Evolutionary conservation across 139 green algal species (phyloP).

Genomic region (Trebouxia sp.): DNA sequence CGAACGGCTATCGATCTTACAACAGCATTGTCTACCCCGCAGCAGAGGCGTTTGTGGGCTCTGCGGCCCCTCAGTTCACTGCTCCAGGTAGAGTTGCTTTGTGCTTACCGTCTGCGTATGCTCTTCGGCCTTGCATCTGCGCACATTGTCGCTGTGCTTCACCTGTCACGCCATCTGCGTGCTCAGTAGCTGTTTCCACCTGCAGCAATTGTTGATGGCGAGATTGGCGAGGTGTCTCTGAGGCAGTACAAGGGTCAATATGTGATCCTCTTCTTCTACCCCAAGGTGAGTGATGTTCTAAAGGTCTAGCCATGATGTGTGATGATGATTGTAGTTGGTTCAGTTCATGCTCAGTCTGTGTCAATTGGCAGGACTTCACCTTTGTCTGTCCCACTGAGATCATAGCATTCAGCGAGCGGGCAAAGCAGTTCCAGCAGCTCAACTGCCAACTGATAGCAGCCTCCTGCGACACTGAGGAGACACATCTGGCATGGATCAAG

Average conservation of each 20-base stretch:
- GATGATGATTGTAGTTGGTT: neutral
- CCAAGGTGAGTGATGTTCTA: slow-evolving; percentile 28
- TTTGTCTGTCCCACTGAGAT: slow-evolving; percentile 68
- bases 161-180: too few species aligned
- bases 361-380: slow-evolving; percentile 60
- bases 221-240: slow-evolving; percentile 61
- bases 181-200: too few species aligned
- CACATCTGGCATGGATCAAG: slow-evolving; percentile 84
- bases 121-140: too few species aligned
- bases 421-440: slow-evolving; percentile 81
- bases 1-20: slow-evolving; percentile 3
- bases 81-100: slow-evolving; percentile 50
- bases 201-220: slow-evolving; percentile 69
- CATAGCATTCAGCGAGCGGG: slow-evolving; percentile 82
- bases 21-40: slow-evolving; percentile 55
- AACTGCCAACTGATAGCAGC: slow-evolving; percentile 79
- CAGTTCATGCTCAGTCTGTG: too few species aligned
- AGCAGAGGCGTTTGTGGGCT: slow-evolving; percentile 48
- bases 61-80: slow-evolving; percentile 55
- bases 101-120: too few species aligned
- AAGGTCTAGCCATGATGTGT: neutral
- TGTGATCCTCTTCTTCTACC: slow-evolving; percentile 78
- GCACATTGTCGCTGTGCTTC: too few species aligned
- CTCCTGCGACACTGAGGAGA: slow-evolving; percentile 69
- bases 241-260: slow-evolving; percentile 75